These are phyloP conservation scores for Saitozyma sp. DNA, from an alignment of 768 basidiomycete species.

Conservation along the genomic window DNA sequence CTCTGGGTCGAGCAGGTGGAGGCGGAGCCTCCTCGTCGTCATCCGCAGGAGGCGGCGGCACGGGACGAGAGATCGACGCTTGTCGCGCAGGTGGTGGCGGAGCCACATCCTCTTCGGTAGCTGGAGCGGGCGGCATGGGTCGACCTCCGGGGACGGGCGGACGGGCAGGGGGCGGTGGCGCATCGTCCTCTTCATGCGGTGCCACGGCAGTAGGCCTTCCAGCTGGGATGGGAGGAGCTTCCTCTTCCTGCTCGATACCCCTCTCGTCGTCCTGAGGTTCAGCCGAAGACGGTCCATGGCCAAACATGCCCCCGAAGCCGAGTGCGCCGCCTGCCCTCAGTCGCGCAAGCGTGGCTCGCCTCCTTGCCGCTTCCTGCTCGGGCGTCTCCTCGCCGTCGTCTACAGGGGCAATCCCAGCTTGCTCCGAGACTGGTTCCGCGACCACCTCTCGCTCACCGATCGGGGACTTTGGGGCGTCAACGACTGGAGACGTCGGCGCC, in stretches of 20 bases:
- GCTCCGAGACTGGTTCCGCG: not conserved
- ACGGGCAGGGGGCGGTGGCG: conserved; percentile 61
- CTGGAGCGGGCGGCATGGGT: conserved; percentile 46
- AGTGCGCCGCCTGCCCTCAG: conserved; percentile 63
- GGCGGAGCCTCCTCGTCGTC: conserved; percentile 22
- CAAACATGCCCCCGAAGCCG: conserved; percentile 60
- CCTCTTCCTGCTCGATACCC: conserved; percentile 18
- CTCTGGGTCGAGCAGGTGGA: conserved; percentile 29
- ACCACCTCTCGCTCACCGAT: conserved; percentile 6
- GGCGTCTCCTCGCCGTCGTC: conserved; percentile 46
- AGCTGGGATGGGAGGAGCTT: conserved; percentile 45
- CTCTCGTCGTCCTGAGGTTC: conserved; percentile 19
- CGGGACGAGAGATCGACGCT: not conserved
- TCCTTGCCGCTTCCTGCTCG: conserved; percentile 61
- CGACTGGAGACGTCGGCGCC: not conserved
- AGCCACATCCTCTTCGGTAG: conserved; percentile 54
- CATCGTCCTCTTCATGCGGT: conserved; percentile 55
- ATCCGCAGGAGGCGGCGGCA: conserved; percentile 11
- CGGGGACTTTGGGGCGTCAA: conserved; percentile 1
- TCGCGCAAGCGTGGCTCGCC: conserved; percentile 61
- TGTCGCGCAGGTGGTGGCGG: conserved; percentile 16
- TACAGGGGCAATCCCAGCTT: conserved; percentile 18
- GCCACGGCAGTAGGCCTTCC: conserved; percentile 34
- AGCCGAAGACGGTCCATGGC: conserved; percentile 22
- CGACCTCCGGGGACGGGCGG: conserved; percentile 35